Evolutionary conservation across 2,329 filamentous ascomycete genomes (phyloP), one percentile per base, ranked within the genome.

Genomic region (Endothia cerciana): DNA sequence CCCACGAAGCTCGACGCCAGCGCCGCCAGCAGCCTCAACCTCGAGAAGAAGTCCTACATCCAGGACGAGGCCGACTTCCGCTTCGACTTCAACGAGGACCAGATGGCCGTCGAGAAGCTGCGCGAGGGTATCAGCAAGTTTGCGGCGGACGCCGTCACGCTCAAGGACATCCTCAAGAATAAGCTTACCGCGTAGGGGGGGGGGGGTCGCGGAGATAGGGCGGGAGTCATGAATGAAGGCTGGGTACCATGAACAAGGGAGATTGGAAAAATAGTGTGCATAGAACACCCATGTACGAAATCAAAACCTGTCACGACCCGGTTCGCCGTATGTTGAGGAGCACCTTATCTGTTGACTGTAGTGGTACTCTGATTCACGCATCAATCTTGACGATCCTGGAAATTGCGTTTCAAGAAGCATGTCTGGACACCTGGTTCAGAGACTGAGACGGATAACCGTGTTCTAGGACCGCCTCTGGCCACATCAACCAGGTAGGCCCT

Each of bases 91-190:
- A 99, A 99, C 87, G 95, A 99, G 87, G 93, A 99, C 77, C 91
- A 94, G 81, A 99, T 99, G 95, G 95, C 92, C 70, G 93, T 97
- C 72, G 94, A 98, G 90, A 99, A 99, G 91, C 89, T 99, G 74
- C 92, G 94, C 69, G 95, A 99, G 84, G 95, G 95, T 82, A 99
- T 99, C 86, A 96, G 92, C 87, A 97, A 97, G 85, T 99, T 99
- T 77, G 94, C 95, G 67, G 95, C 95, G 73, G 95, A 99, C 77
- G 94, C 95, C 72, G 83, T 94, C 72, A 97, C 93, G 68, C 89
- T 99, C 74, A 98, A 98, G 91, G 87, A 88, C 71, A 94, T 97
- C 76, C 86, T 99, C 77, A 90, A 90, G 86, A 81, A 88, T 82
- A 98, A 97, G 92, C 86, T 98, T 74, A 63, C 71, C 64, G 78